phyloP scores from a whole-genome alignment of 1,139 yeast genomes.

The Suhomyces bokatorum region DNA sequence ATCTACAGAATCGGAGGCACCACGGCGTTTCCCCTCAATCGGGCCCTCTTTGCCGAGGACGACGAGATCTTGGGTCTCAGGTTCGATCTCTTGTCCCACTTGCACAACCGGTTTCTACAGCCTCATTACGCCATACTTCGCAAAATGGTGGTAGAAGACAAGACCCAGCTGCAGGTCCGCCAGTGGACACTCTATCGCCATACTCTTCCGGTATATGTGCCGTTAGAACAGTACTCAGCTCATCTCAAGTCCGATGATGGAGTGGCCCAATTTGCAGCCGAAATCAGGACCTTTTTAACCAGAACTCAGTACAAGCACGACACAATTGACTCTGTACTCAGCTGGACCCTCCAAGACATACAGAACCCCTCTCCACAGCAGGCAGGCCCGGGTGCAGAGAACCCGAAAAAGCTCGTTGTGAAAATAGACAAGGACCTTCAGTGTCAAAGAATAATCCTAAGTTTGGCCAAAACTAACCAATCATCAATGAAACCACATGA shows the following conservation, averaged over 20 bases:
- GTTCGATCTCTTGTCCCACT: slow-evolving; percentile 34
- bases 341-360: slow-evolving; percentile 15
- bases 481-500: slow-evolving; percentile 8
- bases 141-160: slow-evolving; percentile 15
- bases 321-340: slow-evolving; percentile 23
- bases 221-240: slow-evolving; percentile 17
- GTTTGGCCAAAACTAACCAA: slow-evolving; percentile 2
- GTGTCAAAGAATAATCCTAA: slow-evolving; percentile 24
- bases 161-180: slow-evolving; percentile 11
- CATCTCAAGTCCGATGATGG: slow-evolving; percentile 8
- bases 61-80: slow-evolving; percentile 37
- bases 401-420: slow-evolving; percentile 9
- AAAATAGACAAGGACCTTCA: slow-evolving; percentile 27
- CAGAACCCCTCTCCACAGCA: not conserved
- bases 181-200: slow-evolving; percentile 38
- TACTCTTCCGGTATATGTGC: slow-evolving; percentile 38
- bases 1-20: slow-evolving; percentile 40
- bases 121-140: slow-evolving; percentile 44
- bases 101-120: slow-evolving; percentile 20
- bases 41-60: slow-evolving; percentile 22
- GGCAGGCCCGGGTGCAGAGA: slow-evolving; percentile 1
- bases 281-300: slow-evolving; percentile 22
- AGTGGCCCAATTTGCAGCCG: slow-evolving; percentile 17
- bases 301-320: slow-evolving; percentile 35
- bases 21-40: slow-evolving; percentile 44